phyloP scores from a whole-genome alignment of 768 basidiomycete species.

The Trametes cubensis region DNA sequence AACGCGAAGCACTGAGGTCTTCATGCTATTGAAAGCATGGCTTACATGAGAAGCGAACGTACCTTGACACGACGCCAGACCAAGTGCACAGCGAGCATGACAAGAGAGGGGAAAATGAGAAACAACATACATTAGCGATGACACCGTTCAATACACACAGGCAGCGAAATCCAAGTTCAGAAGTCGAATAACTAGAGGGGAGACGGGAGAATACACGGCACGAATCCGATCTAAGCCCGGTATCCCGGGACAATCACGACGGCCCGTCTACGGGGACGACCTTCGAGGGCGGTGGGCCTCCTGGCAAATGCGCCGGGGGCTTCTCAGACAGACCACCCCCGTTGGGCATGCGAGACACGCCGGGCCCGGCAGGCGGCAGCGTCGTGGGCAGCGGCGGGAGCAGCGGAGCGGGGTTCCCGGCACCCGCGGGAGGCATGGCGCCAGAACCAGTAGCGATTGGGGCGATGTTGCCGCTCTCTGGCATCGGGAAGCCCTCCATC shows the following conservation, averaged over 20 bases:
- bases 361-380: not conserved
- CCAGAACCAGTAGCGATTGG: not conserved
- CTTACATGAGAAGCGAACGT: too few species aligned
- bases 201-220: not conserved
- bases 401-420: not conserved
- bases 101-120: not conserved
- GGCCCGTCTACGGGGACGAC: conserved; percentile 27
- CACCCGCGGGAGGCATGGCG: not conserved
- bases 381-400: conserved; percentile 13
- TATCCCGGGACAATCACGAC: not conserved
- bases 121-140: conserved; percentile 6
- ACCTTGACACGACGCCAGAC: not conserved
- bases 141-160: conserved; percentile 3
- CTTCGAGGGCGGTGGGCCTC: conserved; percentile 13
- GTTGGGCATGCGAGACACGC: conserved; percentile 16
- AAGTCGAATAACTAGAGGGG: not conserved
- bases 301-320: not conserved
- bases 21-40: too few species aligned
- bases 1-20: too few species aligned
- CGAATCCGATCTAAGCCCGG: not conserved
- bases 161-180: not conserved
- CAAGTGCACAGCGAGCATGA: not conserved
- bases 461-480: conserved; percentile 20
- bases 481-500: conserved; percentile 16
- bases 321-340: conserved; percentile 9